A percentile compares a stretch with the other conserved stretches of the same genome.
Conservation (phyloP, 768 basidiomycete genomes). For the Amylocystis lapponica region DNA sequence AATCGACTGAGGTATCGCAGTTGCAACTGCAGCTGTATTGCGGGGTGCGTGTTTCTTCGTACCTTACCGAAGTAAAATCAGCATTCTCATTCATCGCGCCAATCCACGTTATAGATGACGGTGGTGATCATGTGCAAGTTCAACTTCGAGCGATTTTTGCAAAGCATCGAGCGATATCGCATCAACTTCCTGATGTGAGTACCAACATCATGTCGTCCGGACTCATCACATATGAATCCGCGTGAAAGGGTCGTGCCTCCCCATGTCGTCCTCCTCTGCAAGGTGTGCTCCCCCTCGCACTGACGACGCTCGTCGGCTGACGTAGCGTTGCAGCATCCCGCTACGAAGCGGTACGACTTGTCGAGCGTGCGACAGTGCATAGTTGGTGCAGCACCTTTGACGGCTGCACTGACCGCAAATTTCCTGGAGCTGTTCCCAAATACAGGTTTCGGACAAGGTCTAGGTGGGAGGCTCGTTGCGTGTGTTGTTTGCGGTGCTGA, state of each 20-base stretch:
- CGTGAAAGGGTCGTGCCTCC: conserved; percentile 25
- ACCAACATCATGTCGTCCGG: not conserved
- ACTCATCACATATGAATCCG: not conserved
- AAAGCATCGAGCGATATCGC: conserved; percentile 27
- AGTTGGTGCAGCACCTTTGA: conserved; percentile 32
- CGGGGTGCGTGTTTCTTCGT: conserved; percentile 5
- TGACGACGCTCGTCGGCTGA: not conserved
- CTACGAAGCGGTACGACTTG: conserved; percentile 25
- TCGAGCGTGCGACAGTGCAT: conserved; percentile 19
- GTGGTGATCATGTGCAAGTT: conserved; percentile 28
- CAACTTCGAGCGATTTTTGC: conserved; percentile 23
- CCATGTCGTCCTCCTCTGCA: conserved; percentile 26
- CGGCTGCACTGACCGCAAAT: conserved; percentile 29
- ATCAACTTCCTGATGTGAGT: conserved; percentile 26
- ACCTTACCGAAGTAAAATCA: not conserved
- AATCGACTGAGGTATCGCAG: conserved; percentile 2
- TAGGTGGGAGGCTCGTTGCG: conserved; percentile 31
- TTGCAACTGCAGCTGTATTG: conserved; percentile 12
- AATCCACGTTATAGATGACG: conserved; percentile 11
- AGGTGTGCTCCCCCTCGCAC: conserved; percentile 16
- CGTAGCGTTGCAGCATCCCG: conserved; percentile 20
- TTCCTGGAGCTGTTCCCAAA: conserved; percentile 46
- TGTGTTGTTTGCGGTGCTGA: too few species aligned
- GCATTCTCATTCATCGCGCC: not conserved
- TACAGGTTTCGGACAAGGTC: conserved; percentile 55